Evolutionary conservation across 805 yeast species (phyloP), one percentile per base, ranked within the genome.

Genomic region (Saccharomycopsis selenospora): DNA sequence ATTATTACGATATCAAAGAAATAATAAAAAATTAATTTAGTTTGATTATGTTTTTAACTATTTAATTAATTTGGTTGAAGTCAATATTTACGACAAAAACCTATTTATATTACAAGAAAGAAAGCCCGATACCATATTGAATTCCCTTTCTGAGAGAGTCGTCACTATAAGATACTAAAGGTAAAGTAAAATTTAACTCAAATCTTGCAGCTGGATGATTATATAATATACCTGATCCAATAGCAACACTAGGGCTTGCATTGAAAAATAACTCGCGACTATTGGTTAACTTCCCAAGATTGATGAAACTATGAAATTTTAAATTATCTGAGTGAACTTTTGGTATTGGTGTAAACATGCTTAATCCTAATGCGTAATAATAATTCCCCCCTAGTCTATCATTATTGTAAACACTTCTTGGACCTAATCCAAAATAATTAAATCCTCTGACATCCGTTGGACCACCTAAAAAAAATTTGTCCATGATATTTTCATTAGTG

Each of bases 391-490:
- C 96, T 3, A 79, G 54, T 3, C 79, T 69, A 56, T 79, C 81
- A 3, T 64, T 65, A 3, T 65, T 64, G 47, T 76, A n/a, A 20
- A 23, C 25, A 28, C 43, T 48, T 25, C 30, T 14, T 1, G 82
- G 79, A 11, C 93, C 90, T 29, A 85, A 62, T 0, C 86, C 77
- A 67, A 82, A 82, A 46, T 74, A 67, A 28, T 76, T 70, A 59
- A 84, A 86, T 1, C 90, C 88, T 49, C 84, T 70, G 25, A 88
- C 77, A 47, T 82, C 83, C 47, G 79, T 74, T 11, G 80, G 76
- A 0, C 96, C 96, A 14, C 96, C 95, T 41, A 85, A 69, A 59
- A 81, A 86, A 61, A 90, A 91, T 55, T 85, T 75, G 63, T 91
- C 99, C 60, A 82, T 74, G 26, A 82, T 59, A 58, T 85, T 90